Base-by-base conservation (phyloP, 441 rosid species). In the Brassica hybrid region DNA sequence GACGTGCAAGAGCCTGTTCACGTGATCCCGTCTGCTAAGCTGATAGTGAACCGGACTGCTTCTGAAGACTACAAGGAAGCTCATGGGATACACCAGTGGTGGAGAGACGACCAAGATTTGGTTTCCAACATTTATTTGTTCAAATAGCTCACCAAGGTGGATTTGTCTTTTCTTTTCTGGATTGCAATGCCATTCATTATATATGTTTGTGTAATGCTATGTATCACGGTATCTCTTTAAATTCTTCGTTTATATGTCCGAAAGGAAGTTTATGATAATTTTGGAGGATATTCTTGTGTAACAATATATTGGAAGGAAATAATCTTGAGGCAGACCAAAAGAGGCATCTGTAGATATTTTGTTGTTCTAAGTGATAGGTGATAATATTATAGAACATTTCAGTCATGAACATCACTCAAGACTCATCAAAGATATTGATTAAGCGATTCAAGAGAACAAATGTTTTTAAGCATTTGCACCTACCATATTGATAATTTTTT, bases 1-100 rank as follows among this genome's bases (percentile, higher is more conserved):
- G 84, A 87, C 7, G 96, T 90, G 70, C 83, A 91, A 45, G 99
- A 93, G 62, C 93, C 97, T 7, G 69, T 89, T 34, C 98, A 95
- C 70, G 90, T 91, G 6, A 83, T 93, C 59, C 97, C 98, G 14
- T 92, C 94, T 0, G 99, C 98, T 41, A 87, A 82, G 76, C 81
- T 96, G 64, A 80, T 83, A 0, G 76, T 87, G 7, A 96, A 91
- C 75, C 21, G 78, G 43, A 83, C 84, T 25, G 85, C 85, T 43
- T 65, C 82, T 0, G 71, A 11, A 21, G 88, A 91, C 84, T 91
- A 90, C 71, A 93, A 82, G 76, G 87, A 85, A 66, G 97, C 98
- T 0, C 99, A 96, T 74, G 98, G 97, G 52, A 83, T 96, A 72
- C 97, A 88, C 74, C 99, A 96, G 69, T 96, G 99, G 99, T 96